Conservation (phyloP, 2,329 filamentous ascomycete species). For the Tolypocladium ovalisporum region DNA sequence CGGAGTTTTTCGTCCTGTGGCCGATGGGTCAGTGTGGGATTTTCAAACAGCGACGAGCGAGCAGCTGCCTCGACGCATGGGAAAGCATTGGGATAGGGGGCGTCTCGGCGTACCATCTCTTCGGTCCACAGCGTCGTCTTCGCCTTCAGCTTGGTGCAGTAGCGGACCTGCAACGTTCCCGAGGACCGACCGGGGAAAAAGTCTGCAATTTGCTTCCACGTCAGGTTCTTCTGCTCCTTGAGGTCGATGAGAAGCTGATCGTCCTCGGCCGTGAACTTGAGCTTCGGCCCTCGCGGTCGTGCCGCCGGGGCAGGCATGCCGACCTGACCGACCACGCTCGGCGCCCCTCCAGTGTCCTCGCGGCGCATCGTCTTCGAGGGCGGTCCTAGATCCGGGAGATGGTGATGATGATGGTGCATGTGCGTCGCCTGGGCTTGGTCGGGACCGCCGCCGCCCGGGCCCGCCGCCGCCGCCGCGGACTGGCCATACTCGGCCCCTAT, state of each 20-base stretch:
- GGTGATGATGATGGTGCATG: constrained; percentile 70
- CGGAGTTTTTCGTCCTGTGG: constrained; percentile 65
- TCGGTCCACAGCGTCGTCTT: constrained; percentile 92
- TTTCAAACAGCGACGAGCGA: background rate
- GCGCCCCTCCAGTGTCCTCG: constrained; percentile 50
- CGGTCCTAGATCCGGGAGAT: constrained; percentile 62
- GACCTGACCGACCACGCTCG: constrained; percentile 75
- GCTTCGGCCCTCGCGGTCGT: constrained; percentile 73
- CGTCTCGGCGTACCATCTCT: constrained; percentile 60
- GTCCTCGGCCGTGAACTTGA: constrained; percentile 90
- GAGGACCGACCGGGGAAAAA: constrained; percentile 89
- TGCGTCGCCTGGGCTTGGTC: constrained; percentile 4
- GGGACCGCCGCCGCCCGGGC: no score
- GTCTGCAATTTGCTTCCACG: constrained; percentile 95
- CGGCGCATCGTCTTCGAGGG: constrained; percentile 57
- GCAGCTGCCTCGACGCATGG: background rate
- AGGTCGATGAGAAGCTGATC: constrained; percentile 79
- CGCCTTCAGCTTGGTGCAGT: constrained; percentile 89
- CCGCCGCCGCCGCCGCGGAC: constrained; percentile 23
- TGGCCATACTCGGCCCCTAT: constrained; percentile 42
- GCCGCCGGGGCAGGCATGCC: constrained; percentile 81
- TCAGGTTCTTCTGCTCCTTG: constrained; percentile 89
- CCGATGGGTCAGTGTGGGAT: constrained; percentile 3
- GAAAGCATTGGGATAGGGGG: no score
- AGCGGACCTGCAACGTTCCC: constrained; percentile 84